Base-by-base conservation (phyloP, 805 yeast genomes). In the Cyberlindnera americana region DNA sequence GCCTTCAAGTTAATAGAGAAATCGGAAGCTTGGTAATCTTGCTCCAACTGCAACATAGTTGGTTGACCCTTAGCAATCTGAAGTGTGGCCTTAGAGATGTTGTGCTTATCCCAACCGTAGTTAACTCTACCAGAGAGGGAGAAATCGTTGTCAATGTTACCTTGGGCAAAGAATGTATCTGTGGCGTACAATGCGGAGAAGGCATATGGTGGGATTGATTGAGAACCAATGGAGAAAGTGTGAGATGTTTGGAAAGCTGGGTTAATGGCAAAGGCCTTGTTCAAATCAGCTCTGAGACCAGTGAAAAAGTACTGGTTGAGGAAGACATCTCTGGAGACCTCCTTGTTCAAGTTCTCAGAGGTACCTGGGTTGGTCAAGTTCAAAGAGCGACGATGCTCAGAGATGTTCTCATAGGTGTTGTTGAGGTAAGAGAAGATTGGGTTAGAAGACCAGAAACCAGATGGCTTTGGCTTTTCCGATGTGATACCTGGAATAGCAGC, bases 201-300 rank as follows among this genome's bases (percentile, higher is more conserved):
- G 21, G 95, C 90, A 64, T 93, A 93, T 50, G 93, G 83, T 37
- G 96, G 96, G 64, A 86, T 72, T 33, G 78, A 77, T 50, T 81
- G 80, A 41, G 95, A 83, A 35, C 98, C 98, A 52, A 87, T 72
- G 28, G 95, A 75, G 60, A 93, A 83, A 45, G 96, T 83, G 64
- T 93, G 99, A 48, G 96, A 83, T 43, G 95, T 85, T 74, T 93
- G 98, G 83, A 93, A 93, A 43, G 87, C 90, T 43, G 99, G 99
- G 66, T 81, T 81, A 75, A 90, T 75, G 49, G 84, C 69, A 60
- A 93, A 88, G 12, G 90, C 87, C 74, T 91, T 91, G 70, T 87
- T 85, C 56, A 93, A 77, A 65, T 93, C 99, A 42, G 98, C 99
- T 63, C 96, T 84, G 59, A 93, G 75, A 44, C 99, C 99, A 28